Evolutionary conservation across 805 yeast genomes (phyloP), one percentile per base, ranked within the genome.

Genomic region (Ogataea naganishii): DNA sequence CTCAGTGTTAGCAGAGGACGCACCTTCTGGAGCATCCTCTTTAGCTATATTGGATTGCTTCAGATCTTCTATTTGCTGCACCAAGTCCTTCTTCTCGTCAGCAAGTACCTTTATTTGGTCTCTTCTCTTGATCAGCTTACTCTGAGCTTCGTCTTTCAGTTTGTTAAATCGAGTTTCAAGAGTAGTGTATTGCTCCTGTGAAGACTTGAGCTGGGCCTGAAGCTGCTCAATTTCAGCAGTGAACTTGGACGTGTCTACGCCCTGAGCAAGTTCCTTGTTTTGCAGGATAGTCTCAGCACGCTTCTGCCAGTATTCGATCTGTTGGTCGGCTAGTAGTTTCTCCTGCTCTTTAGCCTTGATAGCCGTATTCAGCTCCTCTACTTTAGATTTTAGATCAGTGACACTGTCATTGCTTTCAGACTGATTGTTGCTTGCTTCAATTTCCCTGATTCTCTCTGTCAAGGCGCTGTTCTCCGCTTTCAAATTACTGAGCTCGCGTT

Each of bases 251-350:
- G n/a, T n/a, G n/a, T 43, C 46, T 20, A 41, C 38, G 23, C 40
- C 47, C 19, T 28, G 29, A 7, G 34, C 34, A 7, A 33, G 29
- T 14, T 31, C 37, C 20, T 37, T 38, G 8, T 39, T 41, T 35
- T 58, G 58, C 37, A 68, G 36, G 25, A 70, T 51, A 30, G 66
- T 69, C 31, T 66, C 66, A 6, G 73, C 53, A 36, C 75, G 64
- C 10, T 52, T 56, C 50, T 71, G 73, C 75, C 83, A 72, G 15
- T 72, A 60, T n/a, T 67, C 69, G 30, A 64, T 62, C 36, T 80
- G 84, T 37, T 72, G 72, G 22, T 58, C 55, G 7, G 66, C 44
- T 16, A 70, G 49, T 24, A 51, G 49, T 23, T 78, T 44, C 32
- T 70, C 67, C 44, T 70, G 66, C 13, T 62, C 66, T 32, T 69